Evolutionary conservation across 2,329 filamentous ascomycete genomes (phyloP).

Genomic region (Colletotrichum brevisporum): DNA sequence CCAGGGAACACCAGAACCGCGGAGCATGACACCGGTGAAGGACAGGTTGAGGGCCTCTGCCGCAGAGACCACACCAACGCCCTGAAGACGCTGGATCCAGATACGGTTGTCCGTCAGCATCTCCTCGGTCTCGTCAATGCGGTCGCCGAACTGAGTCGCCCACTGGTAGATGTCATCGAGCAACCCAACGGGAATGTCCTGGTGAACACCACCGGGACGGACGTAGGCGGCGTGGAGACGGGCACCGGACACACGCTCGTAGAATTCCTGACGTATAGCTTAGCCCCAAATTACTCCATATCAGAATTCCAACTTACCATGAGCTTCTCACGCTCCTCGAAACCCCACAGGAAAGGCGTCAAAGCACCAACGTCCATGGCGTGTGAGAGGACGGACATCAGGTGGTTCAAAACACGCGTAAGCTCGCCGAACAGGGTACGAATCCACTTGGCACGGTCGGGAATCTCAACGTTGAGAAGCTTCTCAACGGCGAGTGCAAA

Average conservation of each 20-base stretch:
- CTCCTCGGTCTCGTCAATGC: constrained; percentile 98
- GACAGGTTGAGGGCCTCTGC: constrained; percentile 96
- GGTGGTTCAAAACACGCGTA: constrained; percentile 93
- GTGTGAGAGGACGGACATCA: constrained; percentile 97
- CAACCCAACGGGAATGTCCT: constrained; percentile 93
- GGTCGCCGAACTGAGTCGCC: constrained; percentile 98
- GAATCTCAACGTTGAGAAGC: constrained; percentile 95
- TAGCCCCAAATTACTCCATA: background rate
- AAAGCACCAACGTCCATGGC: constrained; percentile 99
- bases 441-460: constrained; percentile 96
- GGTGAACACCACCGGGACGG: constrained; percentile 94
- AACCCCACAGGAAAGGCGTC: constrained; percentile 99
- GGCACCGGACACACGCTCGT: constrained; percentile 97
- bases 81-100: constrained; percentile 95
- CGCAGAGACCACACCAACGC: constrained; percentile 91
- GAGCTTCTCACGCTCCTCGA: constrained; percentile 99
- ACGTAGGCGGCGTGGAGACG: constrained; percentile 98
- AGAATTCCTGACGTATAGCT: constrained; percentile 84
- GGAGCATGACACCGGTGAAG: constrained; percentile 97
- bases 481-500: constrained; percentile 97
- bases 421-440: constrained; percentile 96
- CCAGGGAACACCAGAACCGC: constrained; percentile 95
- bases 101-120: constrained; percentile 99
- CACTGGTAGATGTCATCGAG: constrained; percentile 99
- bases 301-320: constrained; percentile 78